Evolutionary conservation across 176 grass and related monocot genomes (phyloP).

Genomic region (Pontederia paniculata): DNA sequence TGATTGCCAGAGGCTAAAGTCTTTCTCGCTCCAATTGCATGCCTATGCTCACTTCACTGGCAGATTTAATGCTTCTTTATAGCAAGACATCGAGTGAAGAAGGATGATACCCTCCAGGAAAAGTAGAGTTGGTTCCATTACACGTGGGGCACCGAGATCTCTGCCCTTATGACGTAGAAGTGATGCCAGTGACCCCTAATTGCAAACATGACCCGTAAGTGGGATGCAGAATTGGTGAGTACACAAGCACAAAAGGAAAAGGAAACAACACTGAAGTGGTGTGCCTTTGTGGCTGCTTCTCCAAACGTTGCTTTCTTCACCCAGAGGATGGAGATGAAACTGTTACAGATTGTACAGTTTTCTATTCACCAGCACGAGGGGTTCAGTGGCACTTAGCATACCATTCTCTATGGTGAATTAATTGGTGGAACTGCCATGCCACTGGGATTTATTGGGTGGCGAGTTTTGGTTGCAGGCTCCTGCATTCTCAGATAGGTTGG

Average conservation of each 20-base stretch:
- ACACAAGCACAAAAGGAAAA: background rate
- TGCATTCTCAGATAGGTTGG: background rate
- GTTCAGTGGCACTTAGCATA: background rate
- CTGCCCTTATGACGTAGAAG: background rate
- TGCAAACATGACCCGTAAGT: background rate
- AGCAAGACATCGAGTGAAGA: background rate
- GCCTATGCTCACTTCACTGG: background rate
- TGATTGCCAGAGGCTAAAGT: background rate
- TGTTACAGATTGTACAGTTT: background rate
- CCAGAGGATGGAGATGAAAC: background rate
- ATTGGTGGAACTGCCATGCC: conserved; percentile 1
- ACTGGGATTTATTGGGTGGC: background rate
- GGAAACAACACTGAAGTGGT: background rate
- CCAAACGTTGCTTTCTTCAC: background rate
- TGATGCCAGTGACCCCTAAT: background rate
- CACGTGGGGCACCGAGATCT: conserved; percentile 4
- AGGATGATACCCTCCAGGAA: background rate
- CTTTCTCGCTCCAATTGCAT: background rate
- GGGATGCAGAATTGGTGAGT: background rate
- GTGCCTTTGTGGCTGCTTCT: too few relatives aligned
- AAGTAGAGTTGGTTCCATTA: background rate
- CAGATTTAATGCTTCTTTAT: conserved; percentile 4
- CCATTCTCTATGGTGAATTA: background rate
- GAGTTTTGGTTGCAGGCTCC: background rate
- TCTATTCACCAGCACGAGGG: background rate